A percentile compares a stretch with the other conserved stretches of the same genome.
Evolutionary conservation across 1,139 yeast species (phyloP).

Genomic region (Sugiyamaella paludigena): DNA sequence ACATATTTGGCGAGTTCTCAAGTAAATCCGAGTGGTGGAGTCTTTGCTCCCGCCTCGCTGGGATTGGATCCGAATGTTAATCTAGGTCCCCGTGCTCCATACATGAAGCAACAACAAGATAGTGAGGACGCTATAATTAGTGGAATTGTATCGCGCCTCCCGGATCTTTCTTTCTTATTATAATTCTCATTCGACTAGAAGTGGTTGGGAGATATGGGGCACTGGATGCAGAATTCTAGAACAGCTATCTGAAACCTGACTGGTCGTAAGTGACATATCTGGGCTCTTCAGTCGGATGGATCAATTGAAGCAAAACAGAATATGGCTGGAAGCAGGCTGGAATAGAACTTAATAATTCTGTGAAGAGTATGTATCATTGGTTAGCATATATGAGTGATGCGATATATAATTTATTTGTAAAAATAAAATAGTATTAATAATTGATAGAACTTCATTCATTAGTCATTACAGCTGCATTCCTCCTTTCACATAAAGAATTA

Average conservation of each 20-base stretch:
- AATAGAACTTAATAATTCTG: too few relatives aligned
- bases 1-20: too few relatives aligned
- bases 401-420: background rate
- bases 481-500: background rate
- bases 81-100: slow-evolving; percentile 24
- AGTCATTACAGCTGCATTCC: background rate
- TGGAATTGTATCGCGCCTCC: slow-evolving; percentile 27
- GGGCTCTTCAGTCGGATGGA: too few relatives aligned
- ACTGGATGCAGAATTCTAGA: too few relatives aligned
- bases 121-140: slow-evolving; percentile 25
- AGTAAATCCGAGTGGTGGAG: too few relatives aligned
- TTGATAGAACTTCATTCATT: background rate
- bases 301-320: too few relatives aligned
- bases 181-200: too few relatives aligned
- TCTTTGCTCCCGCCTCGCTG: background rate
- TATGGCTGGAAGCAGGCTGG: too few relatives aligned
- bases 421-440: background rate
- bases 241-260: too few relatives aligned
- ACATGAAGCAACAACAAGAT: slow-evolving; percentile 18
- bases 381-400: background rate
- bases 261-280: too few relatives aligned
- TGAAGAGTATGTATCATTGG: background rate
- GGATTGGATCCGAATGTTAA: slow-evolving; percentile 8
- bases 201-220: too few relatives aligned
- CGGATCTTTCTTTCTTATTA: slow-evolving; percentile 29